A percentile compares a stretch with the other conserved stretches of the same genome.
phyloP scores from a whole-genome alignment of 495 filamentous ascomycete species.

The Friedmanniomyces endolithicus region DNA sequence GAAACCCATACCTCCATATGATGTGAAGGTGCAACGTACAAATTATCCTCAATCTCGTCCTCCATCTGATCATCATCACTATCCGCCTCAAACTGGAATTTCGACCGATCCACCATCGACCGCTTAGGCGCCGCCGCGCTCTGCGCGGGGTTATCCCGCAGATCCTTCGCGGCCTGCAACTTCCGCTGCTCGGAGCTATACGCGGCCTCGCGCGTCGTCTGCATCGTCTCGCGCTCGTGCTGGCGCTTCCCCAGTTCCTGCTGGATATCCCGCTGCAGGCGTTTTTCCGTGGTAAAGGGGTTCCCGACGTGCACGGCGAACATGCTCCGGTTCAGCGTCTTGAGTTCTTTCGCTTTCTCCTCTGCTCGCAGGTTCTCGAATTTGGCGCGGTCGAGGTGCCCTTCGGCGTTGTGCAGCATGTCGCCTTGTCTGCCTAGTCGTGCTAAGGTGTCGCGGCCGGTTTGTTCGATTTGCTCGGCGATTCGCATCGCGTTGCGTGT shows the following conservation, averaged over 20 bases:
- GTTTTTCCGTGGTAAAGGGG: conserved; percentile 51
- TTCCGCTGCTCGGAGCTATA: conserved; percentile 46
- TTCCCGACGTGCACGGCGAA: conserved; percentile 65
- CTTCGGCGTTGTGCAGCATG: conserved; percentile 63
- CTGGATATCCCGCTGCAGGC: conserved; percentile 49
- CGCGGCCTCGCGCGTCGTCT: conserved; percentile 49
- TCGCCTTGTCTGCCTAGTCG: conserved; percentile 65
- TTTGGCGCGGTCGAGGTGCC: conserved; percentile 45
- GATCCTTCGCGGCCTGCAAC: conserved; percentile 46
- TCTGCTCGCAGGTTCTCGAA: conserved; percentile 60
- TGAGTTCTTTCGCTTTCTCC: conserved; percentile 62
- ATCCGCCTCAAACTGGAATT: conserved; percentile 71
- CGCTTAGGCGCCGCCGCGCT: conserved; percentile 1
- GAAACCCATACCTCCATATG: neutral
- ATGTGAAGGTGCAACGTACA: conserved; percentile 16
- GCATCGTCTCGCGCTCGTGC: conserved; percentile 45
- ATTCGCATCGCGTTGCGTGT: conserved; percentile 56
- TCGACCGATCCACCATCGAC: conserved; percentile 53
- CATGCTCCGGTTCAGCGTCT: conserved; percentile 69
- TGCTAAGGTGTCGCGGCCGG: conserved; percentile 54
- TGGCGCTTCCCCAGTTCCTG: conserved; percentile 52
- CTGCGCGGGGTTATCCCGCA: conserved; percentile 14
- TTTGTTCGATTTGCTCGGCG: conserved; percentile 57
- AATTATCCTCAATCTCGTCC: conserved; percentile 33
- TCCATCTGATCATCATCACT: conserved; percentile 68